Evolutionary conservation across 1,284 basidiomycete species (phyloP).

Genomic region (Marasmius oreades): DNA sequence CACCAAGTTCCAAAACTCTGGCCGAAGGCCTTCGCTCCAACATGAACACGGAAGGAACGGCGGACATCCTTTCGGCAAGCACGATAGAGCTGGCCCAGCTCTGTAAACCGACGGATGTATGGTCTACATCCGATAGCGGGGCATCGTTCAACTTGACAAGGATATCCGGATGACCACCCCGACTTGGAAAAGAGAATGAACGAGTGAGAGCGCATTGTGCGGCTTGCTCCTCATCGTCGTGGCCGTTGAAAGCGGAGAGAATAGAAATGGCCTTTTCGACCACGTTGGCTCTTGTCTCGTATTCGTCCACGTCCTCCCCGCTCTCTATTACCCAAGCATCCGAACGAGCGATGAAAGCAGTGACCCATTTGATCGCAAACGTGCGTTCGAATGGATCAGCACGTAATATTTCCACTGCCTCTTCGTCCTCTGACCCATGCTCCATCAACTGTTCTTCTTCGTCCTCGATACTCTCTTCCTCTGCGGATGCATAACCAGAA

Average conservation of each 20-base stretch:
- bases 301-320: conserved; percentile 25
- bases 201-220: conserved; percentile 44
- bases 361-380: conserved; percentile 50
- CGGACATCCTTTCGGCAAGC: conserved; percentile 68
- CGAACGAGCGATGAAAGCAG: conserved; percentile 57
- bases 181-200: conserved; percentile 45
- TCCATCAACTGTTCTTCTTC: conserved; percentile 14
- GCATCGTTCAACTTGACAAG: conserved; percentile 75
- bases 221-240: conserved; percentile 27
- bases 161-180: conserved; percentile 19
- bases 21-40: conserved; percentile 19
- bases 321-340: conserved; percentile 42
- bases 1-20: conserved; percentile 80
- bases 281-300: conserved; percentile 25
- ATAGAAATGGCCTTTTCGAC: conserved; percentile 57
- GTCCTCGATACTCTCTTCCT: conserved; percentile 35
- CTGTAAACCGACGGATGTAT: conserved; percentile 83
- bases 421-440: conserved; percentile 11
- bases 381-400: conserved; percentile 44
- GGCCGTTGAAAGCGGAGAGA: conserved; percentile 50
- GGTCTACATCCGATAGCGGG: conserved; percentile 64
- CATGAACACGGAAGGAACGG: conserved; percentile 46
- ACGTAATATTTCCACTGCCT: conserved; percentile 31
- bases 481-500: conserved; percentile 54
- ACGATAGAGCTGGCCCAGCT: conserved; percentile 86